Percentiles rank a stretch among this genome's conserved stretches.
phyloP scores from a whole-genome alignment of 345 rosid species.

The Triadica sebifera region DNA sequence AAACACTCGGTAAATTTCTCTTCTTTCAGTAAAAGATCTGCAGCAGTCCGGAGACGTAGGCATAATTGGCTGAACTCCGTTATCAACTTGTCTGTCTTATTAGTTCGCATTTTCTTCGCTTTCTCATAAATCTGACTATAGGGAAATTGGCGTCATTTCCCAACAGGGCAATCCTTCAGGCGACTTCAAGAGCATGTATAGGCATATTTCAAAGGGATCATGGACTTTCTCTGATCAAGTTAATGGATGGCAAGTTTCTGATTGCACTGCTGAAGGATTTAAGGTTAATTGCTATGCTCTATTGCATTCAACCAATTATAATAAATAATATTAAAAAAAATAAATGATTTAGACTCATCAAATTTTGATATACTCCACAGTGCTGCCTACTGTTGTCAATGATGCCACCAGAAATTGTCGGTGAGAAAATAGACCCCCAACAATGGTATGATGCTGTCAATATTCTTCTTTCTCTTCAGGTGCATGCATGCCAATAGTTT shows the following conservation, averaged over 20 bases:
- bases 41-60: too few relatives aligned
- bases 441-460: conserved; percentile 53
- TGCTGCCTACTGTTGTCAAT: conserved; percentile 61
- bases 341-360: not conserved
- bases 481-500: not conserved
- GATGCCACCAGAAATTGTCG: conserved; percentile 71
- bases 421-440: conserved; percentile 51
- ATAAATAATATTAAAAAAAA: not conserved
- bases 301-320: not conserved
- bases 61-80: too few relatives aligned
- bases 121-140: too few relatives aligned
- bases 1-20: too few relatives aligned
- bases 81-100: too few relatives aligned
- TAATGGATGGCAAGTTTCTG: conserved; percentile 69
- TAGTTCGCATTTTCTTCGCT: too few relatives aligned
- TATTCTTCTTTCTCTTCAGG: conserved; percentile 45
- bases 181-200: conserved; percentile 46
- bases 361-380: conserved; percentile 25
- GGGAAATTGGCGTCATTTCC: too few relatives aligned
- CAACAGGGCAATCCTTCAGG: conserved; percentile 67
- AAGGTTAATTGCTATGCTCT: conserved; percentile 28
- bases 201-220: conserved; percentile 57
- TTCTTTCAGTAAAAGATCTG: too few relatives aligned
- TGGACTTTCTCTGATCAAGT: conserved; percentile 72
- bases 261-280: conserved; percentile 65